Evolutionary conservation across 2,329 filamentous ascomycete genomes (phyloP), one percentile per base, ranked within the genome.

Genomic region (Xylariaceae sp.): DNA sequence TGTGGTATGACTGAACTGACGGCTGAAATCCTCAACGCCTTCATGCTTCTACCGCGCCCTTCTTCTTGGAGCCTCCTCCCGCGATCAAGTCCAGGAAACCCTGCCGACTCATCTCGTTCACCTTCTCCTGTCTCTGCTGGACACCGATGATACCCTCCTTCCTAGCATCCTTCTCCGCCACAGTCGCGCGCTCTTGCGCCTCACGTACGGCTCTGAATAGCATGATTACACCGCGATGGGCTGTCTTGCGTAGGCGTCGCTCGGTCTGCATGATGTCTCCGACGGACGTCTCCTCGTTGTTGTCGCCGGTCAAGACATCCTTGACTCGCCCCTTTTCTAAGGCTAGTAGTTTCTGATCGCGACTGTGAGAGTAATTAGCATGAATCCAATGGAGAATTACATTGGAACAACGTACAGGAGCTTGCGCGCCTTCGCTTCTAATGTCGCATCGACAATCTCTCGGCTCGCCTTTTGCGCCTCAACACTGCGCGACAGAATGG

Each of bases 91-190:
- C 93, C 73, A 99, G 75, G 77, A 97, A 99, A 0, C 93, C 92
- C 77, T 97, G 90, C 78, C 96, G 95, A 74, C 89, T 96, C 87
- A 99, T 94, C 80, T 97, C 92, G 66, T 90, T 94, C 55, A 96
- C 81, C 77, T 88, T 92, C 76, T 95, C 91, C 75, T 95, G 88
- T 65, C 91, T 85, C 74, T 89, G 85, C 62, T 82, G 83, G 70
- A 91, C 85, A 1, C 93, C 93, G 37, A 96, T 82, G 0, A 95
- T 79, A 2, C 91, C 89, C 62, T 87, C 83, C 66, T 85, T 85
- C 74, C 84, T 83, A 53, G 85, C 82, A 65, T 84, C 83, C 73
- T 80, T 84, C 71, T 89, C 87, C 4, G 91, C 88, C 74, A 93
- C 87, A 60, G 88, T 84, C 2, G 88, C 92, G 74, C 92, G 90